These are phyloP conservation scores for Pleurotus salmoneostramineus DNA, from an alignment of 768 basidiomycete genomes.

Conservation along the genomic window DNA sequence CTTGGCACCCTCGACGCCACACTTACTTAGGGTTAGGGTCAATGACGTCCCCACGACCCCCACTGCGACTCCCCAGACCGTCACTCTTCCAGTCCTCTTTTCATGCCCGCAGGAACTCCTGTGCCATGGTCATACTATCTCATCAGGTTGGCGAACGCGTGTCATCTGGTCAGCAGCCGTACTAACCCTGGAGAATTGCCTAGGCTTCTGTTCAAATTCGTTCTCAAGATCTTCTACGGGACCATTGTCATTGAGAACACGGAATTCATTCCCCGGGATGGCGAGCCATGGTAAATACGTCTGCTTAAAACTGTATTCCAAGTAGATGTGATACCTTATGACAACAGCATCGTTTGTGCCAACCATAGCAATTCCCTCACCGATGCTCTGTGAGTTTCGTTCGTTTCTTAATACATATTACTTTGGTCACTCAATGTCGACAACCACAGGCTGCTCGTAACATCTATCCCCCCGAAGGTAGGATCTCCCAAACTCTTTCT, in stretches of 20 bases:
- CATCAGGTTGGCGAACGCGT: slow-evolving; percentile 44
- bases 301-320: neutral
- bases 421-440: neutral
- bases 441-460: slow-evolving; percentile 59
- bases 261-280: slow-evolving; percentile 65
- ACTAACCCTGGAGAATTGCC: neutral
- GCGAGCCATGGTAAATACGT: slow-evolving; percentile 61
- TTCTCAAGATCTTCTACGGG: slow-evolving; percentile 89
- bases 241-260: slow-evolving; percentile 82
- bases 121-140: slow-evolving; percentile 65
- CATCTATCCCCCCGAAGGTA: slow-evolving; percentile 69
- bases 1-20: neutral
- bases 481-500: slow-evolving; percentile 11
- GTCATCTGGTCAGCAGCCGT: neutral
- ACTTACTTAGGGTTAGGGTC: neutral
- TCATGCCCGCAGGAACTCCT: slow-evolving; percentile 26
- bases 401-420: neutral
- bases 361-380: slow-evolving; percentile 88
- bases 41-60: no score
- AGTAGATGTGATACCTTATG: neutral
- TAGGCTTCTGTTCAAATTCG: slow-evolving; percentile 73
- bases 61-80: no score
- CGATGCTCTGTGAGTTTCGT: slow-evolving; percentile 68
- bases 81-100: neutral
- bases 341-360: slow-evolving; percentile 69